Evolutionary conservation across 2,329 filamentous ascomycete genomes (phyloP), one percentile per base, ranked within the genome.

Genomic region (Apiospora pterosperma): DNA sequence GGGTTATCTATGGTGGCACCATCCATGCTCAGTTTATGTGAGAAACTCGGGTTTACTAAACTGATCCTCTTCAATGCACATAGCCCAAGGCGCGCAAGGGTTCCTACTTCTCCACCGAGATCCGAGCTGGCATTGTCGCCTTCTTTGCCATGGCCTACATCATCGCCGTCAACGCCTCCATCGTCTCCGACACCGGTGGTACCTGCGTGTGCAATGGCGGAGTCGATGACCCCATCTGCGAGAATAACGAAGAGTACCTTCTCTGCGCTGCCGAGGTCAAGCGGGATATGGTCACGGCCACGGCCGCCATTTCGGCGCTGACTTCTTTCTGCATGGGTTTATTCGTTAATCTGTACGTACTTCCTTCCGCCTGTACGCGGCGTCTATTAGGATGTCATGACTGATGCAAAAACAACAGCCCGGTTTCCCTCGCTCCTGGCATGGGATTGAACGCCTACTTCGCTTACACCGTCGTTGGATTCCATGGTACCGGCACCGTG

Each of bases 361-460:
- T 23, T 6, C n/a, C 12, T 12, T 28, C 25, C 6, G 8, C 14
- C 5, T 16, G 12, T n/a, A 28, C 19, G n/a, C n/a, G 31, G 11
- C 25, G 25, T 25, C 10, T 23, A 6, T 12, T 16, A 23, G 21
- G 19, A 12, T 14, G n/a, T 8, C 11, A 60, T 23, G 34, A 41
- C 52, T 44, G 36, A 55, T 4, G n/a, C 4, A 19, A 55, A n/a
- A 11, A 6, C 77, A 2, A 62, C 19, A 80, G 77, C 66, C 90
- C 90, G 1, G 88, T 92, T 69, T 89, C 87, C 10, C 78, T 92
- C 52, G 90, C 90, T 7, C 90, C 90, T 19, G 90, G 90, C 41
- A 92, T 93, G 90, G 90, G 93, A 31, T 77, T 96, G 63, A 97
- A 97, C 73, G 92, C 92, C 21, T 96, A 96, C 76, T 96, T 96